phyloP scores from a whole-genome alignment of 768 basidiomycete species.

The Boletus subcaerulescens region DNA sequence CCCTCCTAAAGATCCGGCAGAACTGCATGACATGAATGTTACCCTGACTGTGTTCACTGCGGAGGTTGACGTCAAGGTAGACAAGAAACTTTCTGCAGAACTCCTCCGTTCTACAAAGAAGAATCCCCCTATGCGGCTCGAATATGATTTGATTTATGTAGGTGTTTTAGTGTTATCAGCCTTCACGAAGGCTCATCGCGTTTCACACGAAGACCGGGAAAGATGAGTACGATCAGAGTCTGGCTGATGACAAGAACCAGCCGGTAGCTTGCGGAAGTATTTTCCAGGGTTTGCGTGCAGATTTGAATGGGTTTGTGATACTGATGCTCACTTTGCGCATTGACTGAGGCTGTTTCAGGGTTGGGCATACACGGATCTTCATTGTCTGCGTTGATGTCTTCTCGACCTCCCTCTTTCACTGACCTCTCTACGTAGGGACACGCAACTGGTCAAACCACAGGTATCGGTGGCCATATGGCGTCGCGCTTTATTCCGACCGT shows the following conservation, averaged over 20 bases:
- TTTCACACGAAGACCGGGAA: slow-evolving; percentile 62
- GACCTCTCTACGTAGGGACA: slow-evolving; percentile 58
- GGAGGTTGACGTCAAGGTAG: slow-evolving; percentile 55
- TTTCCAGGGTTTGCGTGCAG: slow-evolving; percentile 83
- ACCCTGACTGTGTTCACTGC: slow-evolving; percentile 35
- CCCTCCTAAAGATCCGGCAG: slow-evolving; percentile 23
- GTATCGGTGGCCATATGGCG: slow-evolving; percentile 65
- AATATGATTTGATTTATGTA: slow-evolving; percentile 78
- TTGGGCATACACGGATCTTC: slow-evolving; percentile 18
- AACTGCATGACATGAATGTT: slow-evolving; percentile 24
- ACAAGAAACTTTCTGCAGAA: slow-evolving; percentile 66
- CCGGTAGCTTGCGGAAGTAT: slow-evolving; percentile 67
- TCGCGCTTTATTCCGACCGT: slow-evolving; percentile 94
- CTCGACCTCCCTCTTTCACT: background rate
- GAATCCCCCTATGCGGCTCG: slow-evolving; percentile 73
- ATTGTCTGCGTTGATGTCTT: slow-evolving; percentile 51
- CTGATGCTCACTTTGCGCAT: background rate
- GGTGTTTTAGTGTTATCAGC: background rate
- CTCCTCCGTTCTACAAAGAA: slow-evolving; percentile 93
- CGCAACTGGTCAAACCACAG: slow-evolving; percentile 90
- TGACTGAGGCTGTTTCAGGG: slow-evolving; percentile 4
- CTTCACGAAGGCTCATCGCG: background rate
- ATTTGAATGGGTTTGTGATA: slow-evolving; percentile 68
- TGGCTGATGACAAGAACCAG: slow-evolving; percentile 61
- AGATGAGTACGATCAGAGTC: slow-evolving; percentile 73